Base-by-base conservation (phyloP, 495 filamentous ascomycete genomes). In the Xylaria venustula region DNA sequence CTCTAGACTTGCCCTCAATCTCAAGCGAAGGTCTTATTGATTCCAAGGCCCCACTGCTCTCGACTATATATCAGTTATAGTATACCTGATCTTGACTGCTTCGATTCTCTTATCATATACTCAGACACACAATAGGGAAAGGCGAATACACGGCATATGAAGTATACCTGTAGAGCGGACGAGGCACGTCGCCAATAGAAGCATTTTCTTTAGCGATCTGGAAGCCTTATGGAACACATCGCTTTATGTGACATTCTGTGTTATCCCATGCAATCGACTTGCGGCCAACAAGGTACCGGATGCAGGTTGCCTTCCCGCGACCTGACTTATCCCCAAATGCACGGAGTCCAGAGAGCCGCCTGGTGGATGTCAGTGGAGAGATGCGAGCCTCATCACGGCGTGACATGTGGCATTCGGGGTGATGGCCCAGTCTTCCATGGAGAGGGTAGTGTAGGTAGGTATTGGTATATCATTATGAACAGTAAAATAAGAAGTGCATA, bases 371-470 rank as follows among this genome's bases (percentile, higher is more conserved):
- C 12, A 11, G 53, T 45, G 53, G 53, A 34, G 53, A 55, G 53
- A 55, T 55, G 53, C 53, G 53, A 55, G 53, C 53, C 53, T 55
- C 53, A 42, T 54, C 51, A 54, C 51, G 51, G 20, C 36, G 53
- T 55, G 53, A 55, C 53, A 45, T 55, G 53, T 45, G 53, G 53
- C 53, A 30, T 32, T 34, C 37, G 22, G 37, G 17, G 32, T 23
- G 15, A 55, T 55, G 44, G 14, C 45, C 23, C 15, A 44, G 30
- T 55, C 26, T 55, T 34, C 22, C 22, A 44, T 37, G 53, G n/a
- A 55, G 22, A 45, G n/a, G n/a, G n/a, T n/a, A n/a, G n/a, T n/a
- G n/a, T n/a, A n/a, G n/a, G n/a, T n/a, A n/a, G n/a, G n/a, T n/a
- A n/a, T n/a, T n/a, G n/a, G n/a, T n/a, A n/a, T n/a, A n/a, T n/a